Evolutionary conservation across 768 basidiomycete species (phyloP), one percentile per base, ranked within the genome.

Genomic region (Pleurotus sapidus): DNA sequence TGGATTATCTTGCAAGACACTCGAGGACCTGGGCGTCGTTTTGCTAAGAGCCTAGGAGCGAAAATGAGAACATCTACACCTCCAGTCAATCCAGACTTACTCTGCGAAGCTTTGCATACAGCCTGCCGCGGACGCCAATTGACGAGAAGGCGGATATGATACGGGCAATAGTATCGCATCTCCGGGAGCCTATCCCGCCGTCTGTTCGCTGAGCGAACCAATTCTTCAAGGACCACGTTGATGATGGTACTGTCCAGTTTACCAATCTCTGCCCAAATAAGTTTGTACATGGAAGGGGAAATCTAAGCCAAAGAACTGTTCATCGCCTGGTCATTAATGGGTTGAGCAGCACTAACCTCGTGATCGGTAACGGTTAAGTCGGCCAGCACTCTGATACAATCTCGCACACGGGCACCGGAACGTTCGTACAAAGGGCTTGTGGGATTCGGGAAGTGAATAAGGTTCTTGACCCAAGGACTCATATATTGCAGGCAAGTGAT

Each of bases 391-490:
- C 93, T 83, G 48, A 96, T 77, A 61, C 89, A 88, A 63, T 95
- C 93, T 12, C 91, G 83, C 18, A 95, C 73, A 61, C 87, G 81
- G 9, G 89, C 84, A 7, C 86, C 88, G 1, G 88, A 87, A 25
- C 84, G 81, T 55, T 91, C 88, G 57, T 83, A 90, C 30, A 88
- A 73, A n/a, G 79, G 65, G 61, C 80, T 80, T 2, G 85, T 82
- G 1, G 92, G 86, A 62, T 88, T 87, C 24, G 82, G 80, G 60
- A 91, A 95, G 12, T 76, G 69, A 2, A 82, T 76, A 1, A 97
- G 76, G 64, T 95, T 95, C 67, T 81, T 86, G 42, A 96, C 82
- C 95, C 94, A 97, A 3, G 95, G 93, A 40, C 81, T 84, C 77
- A 96, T 79, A 65, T 93, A 95, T 58, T 89, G 84, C 18, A 95